Conservation (phyloP, 768 basidiomycete genomes). For the Sporobolomyces roseus region DNA sequence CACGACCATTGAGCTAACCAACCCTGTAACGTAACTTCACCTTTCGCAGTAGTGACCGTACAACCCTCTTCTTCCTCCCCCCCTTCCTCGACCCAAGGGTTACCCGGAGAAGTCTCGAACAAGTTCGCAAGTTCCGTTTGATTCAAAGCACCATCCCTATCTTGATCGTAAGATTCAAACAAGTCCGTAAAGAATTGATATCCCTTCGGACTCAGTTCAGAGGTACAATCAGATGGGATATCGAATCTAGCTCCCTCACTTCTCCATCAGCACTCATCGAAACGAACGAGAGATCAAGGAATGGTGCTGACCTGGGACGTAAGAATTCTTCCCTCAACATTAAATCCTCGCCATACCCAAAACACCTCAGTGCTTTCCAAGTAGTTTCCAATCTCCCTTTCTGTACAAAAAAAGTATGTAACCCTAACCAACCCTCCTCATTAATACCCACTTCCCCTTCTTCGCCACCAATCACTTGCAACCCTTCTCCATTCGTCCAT, state of each 20-base stretch:
- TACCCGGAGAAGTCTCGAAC: constrained; percentile 91
- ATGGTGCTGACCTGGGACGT: constrained; percentile 68
- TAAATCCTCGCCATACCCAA: constrained; percentile 93
- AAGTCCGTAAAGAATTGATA: constrained; percentile 97
- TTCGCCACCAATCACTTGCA: not conserved
- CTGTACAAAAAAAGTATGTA: constrained; percentile 96
- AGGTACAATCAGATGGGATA: constrained; percentile 86
- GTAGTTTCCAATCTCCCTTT: constrained; percentile 92
- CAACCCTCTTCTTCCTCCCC: constrained; percentile 80
- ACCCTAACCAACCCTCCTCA: constrained; percentile 84
- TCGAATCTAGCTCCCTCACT: constrained; percentile 72
- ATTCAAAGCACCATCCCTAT: constrained; percentile 90
- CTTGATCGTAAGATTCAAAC: constrained; percentile 92
- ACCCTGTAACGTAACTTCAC: constrained; percentile 89
- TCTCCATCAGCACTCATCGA: too few species aligned
- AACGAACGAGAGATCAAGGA: not conserved
- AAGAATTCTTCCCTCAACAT: constrained; percentile 82
- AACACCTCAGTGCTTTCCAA: constrained; percentile 91
- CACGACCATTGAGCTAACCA: constrained; percentile 99
- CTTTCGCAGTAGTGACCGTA: constrained; percentile 69
- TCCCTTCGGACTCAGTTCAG: constrained; percentile 87
- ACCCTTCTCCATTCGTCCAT: constrained; percentile 22
- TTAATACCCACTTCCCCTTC: constrained; percentile 76
- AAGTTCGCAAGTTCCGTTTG: constrained; percentile 74
- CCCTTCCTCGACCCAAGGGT: constrained; percentile 98